These are phyloP conservation scores for Lolium multiflorum DNA, from an alignment of 176 grass and related monocot genomes.

Conservation along the genomic window DNA sequence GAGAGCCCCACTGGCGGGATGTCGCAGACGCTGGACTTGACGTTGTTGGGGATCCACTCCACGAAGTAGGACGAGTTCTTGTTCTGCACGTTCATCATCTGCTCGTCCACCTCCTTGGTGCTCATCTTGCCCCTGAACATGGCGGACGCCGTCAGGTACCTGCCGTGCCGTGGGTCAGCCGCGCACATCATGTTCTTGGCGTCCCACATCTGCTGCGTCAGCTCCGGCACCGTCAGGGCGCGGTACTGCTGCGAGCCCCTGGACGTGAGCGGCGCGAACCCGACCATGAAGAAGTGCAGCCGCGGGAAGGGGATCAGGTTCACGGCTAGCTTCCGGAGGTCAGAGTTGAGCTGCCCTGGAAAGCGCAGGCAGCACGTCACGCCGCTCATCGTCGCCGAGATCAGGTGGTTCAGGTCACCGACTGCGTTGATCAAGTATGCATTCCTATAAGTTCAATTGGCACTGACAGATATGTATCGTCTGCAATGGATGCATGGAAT, in stretches of 20 bases:
- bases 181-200: conserved; percentile 99
- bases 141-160: conserved; percentile 76
- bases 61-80: conserved; percentile 81
- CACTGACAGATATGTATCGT: no score
- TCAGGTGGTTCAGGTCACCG: conserved; percentile 58
- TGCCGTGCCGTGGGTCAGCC: conserved; percentile 80
- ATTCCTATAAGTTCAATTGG: no score
- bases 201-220: conserved; percentile 97
- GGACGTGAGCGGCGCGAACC: no score
- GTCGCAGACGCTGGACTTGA: conserved; percentile 84
- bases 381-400: no score
- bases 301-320: no score
- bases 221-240: conserved; percentile 78
- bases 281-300: no score
- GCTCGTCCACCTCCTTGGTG: conserved; percentile 80
- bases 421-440: conserved; percentile 43
- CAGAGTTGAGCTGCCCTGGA: no score
- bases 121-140: conserved; percentile 77
- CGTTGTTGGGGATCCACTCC: conserved; percentile 83
- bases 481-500: no score
- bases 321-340: no score
- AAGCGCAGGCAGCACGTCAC: no score
- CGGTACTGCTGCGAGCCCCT: conserved; percentile 48
- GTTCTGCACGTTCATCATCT: conserved; percentile 85
- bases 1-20: conserved; percentile 56